phyloP scores from a whole-genome alignment of 2,329 filamentous ascomycete species.

The Claviceps humidiphila region DNA sequence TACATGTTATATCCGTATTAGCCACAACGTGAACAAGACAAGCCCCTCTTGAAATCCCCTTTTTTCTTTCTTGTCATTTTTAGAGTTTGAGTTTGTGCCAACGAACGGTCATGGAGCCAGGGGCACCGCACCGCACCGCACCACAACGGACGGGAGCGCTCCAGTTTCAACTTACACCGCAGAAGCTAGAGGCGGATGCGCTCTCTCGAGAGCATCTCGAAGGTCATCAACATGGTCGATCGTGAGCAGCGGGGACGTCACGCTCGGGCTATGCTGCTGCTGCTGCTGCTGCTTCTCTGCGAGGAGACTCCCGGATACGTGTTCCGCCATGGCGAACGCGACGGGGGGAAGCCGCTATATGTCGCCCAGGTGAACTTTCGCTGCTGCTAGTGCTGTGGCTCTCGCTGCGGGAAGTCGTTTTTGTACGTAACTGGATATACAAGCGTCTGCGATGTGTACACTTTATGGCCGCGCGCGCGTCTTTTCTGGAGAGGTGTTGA shows the following conservation, averaged over 20 bases:
- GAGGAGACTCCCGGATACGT: neutral
- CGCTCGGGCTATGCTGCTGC: neutral
- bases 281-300: neutral
- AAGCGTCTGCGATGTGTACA: too few relatives aligned
- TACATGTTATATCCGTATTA: conserved; percentile 11
- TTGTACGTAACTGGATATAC: too few relatives aligned
- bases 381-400: too few relatives aligned
- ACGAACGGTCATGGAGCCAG: too few relatives aligned
- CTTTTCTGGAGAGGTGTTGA: too few relatives aligned
- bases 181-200: conserved; percentile 16
- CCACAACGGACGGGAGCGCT: neutral
- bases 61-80: too few relatives aligned
- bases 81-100: too few relatives aligned
- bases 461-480: too few relatives aligned
- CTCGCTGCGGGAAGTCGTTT: too few relatives aligned
- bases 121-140: too few relatives aligned
- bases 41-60: too few relatives aligned
- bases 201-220: conserved; percentile 5
- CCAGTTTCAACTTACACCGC: conserved; percentile 25
- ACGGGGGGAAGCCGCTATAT: neutral
- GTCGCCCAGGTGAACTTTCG: too few relatives aligned
- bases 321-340: conserved; percentile 1
- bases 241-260: conserved; percentile 17
- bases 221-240: conserved; percentile 15
- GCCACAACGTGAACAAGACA: neutral